Conservation (phyloP, 345 rosid genomes). For the Sonneratia alba region DNA sequence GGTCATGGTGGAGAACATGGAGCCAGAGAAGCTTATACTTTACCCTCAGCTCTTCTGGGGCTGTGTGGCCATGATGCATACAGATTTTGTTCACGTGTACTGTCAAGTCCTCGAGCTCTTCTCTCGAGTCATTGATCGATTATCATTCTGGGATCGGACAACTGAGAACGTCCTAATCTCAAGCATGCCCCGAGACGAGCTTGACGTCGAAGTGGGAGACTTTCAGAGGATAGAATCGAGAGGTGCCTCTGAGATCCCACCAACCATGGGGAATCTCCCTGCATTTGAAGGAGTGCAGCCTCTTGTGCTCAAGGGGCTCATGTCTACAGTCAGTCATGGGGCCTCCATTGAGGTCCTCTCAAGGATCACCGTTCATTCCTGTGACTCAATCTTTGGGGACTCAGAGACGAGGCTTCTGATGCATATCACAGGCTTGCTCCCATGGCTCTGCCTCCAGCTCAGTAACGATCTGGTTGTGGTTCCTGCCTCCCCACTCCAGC, state of each 20-base stretch:
- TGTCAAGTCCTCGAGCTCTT: conserved; percentile 98
- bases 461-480: conserved; percentile 50
- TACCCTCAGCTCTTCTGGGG: conserved; percentile 99
- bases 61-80: conserved; percentile 98
- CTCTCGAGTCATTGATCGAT: conserved; percentile 76
- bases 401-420: conserved; percentile 86
- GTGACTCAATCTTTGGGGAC: conserved; percentile 95
- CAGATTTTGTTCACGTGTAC: conserved; percentile 94
- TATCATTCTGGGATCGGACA: conserved; percentile 86
- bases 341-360: conserved; percentile 86
- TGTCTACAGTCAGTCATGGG: conserved; percentile 88
- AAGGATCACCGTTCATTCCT: conserved; percentile 73
- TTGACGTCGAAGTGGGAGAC: conserved; percentile 47
- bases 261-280: conserved; percentile 68
- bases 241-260: conserved; percentile 49
- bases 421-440: conserved; percentile 95
- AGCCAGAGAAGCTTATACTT: conserved; percentile 94
- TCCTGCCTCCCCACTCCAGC: conserved; percentile 71
- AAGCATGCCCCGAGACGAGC: conserved; percentile 96
- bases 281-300: conserved; percentile 95
- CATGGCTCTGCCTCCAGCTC: conserved; percentile 97
- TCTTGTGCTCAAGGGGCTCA: conserved; percentile 92
- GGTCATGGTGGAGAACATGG: conserved; percentile 99
- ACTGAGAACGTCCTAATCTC: conserved; percentile 95
- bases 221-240: conserved; percentile 66